Percentiles rank a stretch among this genome's conserved stretches.
These are phyloP conservation scores for Zymoseptoria brevis DNA, from an alignment of 2,329 filamentous ascomycete species.

Conservation along the genomic window DNA sequence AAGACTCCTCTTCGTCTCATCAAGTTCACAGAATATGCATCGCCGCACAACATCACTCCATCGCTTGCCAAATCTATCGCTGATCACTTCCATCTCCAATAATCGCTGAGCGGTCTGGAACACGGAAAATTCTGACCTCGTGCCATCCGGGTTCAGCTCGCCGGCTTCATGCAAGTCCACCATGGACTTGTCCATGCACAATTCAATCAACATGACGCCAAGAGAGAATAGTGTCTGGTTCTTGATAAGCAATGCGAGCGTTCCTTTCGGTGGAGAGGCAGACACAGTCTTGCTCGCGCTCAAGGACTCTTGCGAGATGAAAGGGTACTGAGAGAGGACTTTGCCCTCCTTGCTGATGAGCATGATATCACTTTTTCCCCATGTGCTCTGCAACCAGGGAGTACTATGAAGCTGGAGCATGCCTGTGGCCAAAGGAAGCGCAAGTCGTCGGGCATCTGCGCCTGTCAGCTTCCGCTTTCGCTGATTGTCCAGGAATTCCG, in stretches of 20 bases:
- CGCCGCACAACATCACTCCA: conserved; percentile 28
- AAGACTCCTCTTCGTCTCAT: conserved; percentile 19
- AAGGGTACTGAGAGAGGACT: conserved; percentile 11
- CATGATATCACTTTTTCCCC: conserved; percentile 6
- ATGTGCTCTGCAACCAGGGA: conserved; percentile 8
- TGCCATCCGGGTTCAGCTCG: conserved; percentile 15
- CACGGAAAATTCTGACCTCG: conserved; percentile 9
- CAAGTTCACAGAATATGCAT: conserved; percentile 30
- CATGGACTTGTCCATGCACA: conserved; percentile 27
- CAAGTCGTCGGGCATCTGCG: conserved; percentile 4
- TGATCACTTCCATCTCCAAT: conserved; percentile 20
- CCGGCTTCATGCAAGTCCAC: conserved; percentile 15
- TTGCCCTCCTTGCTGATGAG: conserved; percentile 6
- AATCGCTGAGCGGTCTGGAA: conserved; percentile 22
- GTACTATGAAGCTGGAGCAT: conserved; percentile 12
- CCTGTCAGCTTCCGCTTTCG: not conserved
- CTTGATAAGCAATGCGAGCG: conserved; percentile 15
- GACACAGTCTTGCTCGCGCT: not conserved
- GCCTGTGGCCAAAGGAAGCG: conserved; percentile 4
- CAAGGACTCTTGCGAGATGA: conserved; percentile 8
- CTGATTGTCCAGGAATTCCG: not conserved
- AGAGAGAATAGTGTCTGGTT: conserved; percentile 30
- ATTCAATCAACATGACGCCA: conserved; percentile 29
- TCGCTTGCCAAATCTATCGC: conserved; percentile 22
- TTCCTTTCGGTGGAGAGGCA: not conserved